phyloP scores from a whole-genome alignment of 208 protist species.

The Trypanosoma scelopori region DNA sequence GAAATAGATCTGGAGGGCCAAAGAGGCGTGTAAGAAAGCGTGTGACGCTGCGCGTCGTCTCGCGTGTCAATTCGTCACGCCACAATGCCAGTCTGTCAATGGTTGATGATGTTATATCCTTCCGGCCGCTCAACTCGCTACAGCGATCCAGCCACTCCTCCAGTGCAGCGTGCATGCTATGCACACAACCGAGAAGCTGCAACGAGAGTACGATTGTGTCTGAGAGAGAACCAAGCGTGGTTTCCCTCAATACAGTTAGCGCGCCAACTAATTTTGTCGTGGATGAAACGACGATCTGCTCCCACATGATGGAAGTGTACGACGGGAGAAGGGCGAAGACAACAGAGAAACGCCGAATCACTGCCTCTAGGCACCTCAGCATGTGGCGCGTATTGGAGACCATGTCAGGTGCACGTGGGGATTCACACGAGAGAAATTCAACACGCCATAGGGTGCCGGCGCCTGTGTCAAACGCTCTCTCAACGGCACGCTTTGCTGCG shows the following conservation, averaged over 20 bases:
- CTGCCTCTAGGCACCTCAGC: slow-evolving; percentile 52
- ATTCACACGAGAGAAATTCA: slow-evolving; percentile 33
- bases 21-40: slow-evolving; percentile 17
- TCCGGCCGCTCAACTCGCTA: neutral
- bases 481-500: slow-evolving; percentile 24
- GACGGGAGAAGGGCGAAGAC: slow-evolving; percentile 35
- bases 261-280: slow-evolving; percentile 2
- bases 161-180: slow-evolving; percentile 15
- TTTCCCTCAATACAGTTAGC: neutral
- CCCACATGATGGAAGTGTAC: slow-evolving; percentile 12
- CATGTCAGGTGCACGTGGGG: neutral
- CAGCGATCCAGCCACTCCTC: slow-evolving; percentile 28
- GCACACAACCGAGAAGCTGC: slow-evolving; percentile 14
- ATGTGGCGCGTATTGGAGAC: slow-evolving; percentile 36
- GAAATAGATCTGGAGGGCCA: neutral
- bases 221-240: neutral
- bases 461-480: slow-evolving; percentile 35
- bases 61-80: slow-evolving; percentile 19
- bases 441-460: slow-evolving; percentile 48
- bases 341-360: slow-evolving; percentile 41
- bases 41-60: slow-evolving; percentile 1
- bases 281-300: slow-evolving; percentile 14
- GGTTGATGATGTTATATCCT: neutral
- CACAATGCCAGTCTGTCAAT: slow-evolving; percentile 14
- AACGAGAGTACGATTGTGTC: slow-evolving; percentile 6